These are phyloP conservation scores for Leptographium galeiforme DNA, from an alignment of 2,329 filamentous ascomycete species.

Conservation along the genomic window DNA sequence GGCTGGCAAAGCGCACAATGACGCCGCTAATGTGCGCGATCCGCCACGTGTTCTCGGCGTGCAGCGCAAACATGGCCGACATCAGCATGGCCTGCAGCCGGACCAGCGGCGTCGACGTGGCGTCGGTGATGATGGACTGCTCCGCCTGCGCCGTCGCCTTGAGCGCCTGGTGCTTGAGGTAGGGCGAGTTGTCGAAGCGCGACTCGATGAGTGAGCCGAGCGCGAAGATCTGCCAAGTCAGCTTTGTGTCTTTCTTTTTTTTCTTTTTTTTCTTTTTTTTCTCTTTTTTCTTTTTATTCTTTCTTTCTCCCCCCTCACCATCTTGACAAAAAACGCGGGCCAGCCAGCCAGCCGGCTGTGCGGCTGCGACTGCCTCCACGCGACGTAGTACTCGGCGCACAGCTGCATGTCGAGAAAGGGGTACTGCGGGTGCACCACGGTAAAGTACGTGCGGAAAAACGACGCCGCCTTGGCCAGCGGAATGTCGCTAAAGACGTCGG, in stretches of 20 bases:
- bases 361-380: neutral
- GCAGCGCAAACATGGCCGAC: slow-evolving; percentile 8
- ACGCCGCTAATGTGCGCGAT: slow-evolving; percentile 6
- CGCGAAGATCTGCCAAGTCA: slow-evolving; percentile 3
- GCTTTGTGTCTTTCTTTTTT: neutral
- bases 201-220: slow-evolving; percentile 3
- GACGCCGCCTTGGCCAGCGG: slow-evolving; percentile 1
- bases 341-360: neutral
- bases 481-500: neutral
- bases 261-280: neutral
- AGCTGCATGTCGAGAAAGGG: slow-evolving; percentile 5
- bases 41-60: slow-evolving; percentile 7
- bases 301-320: neutral
- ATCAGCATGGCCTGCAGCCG: slow-evolving; percentile 7
- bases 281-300: neutral
- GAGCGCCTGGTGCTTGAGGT: slow-evolving; percentile 4
- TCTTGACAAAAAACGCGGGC: slow-evolving; percentile 7
- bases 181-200: slow-evolving; percentile 3
- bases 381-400: slow-evolving; percentile 2
- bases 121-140: slow-evolving; percentile 6
- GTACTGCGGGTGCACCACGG: slow-evolving; percentile 5
- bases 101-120: slow-evolving; percentile 2
- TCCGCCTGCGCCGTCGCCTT: slow-evolving; percentile 7
- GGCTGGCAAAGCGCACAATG: slow-evolving; percentile 4
- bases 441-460: slow-evolving; percentile 6